Base-by-base conservation (phyloP, 805 yeast genomes). In the Clavispora asparagi region DNA sequence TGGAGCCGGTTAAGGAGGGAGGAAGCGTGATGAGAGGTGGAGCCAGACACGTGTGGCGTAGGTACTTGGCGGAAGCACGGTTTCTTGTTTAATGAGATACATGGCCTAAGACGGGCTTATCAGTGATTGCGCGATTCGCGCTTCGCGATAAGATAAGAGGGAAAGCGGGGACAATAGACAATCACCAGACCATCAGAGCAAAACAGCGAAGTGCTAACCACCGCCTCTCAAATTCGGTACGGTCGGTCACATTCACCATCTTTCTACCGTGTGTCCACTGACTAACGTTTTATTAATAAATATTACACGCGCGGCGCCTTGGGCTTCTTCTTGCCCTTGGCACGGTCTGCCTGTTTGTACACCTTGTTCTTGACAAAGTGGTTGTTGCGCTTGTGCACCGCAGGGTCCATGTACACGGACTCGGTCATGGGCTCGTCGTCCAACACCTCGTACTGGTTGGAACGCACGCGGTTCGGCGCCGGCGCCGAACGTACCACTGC, bases 281-380 rank as follows among this genome's bases (percentile, higher is more conserved):
- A 30, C n/a, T 14, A 39, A 16, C 31, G 31, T 39, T 17, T 39
- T 30, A 27, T 16, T 39, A 25, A 19, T 25, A 16, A 39, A 28
- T 16, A 28, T 27, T 33, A 39, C 32, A 39, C 30, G 19, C 40
- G 40, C 17, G 16, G n/a, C 37, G 13, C 11, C 33, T 30, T 42
- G 45, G 35, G 35, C 41, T 36, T 40, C 28, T n/a, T 41, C 35
- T 40, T 40, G 26, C 41, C 45, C 41, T 49, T 52, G 40, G 42
- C 43, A 23, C 52, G 46, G 52, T 54, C 57, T 36, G 49, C 41
- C 33, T 49, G 42, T 43, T 55, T 55, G 46, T 45, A 48, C 12
- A 49, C 50, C 47, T 53, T 51, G 42, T 53, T 55, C 47, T 56
- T 57, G 47, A 48, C 37, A 47, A 55, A 59, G 44, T 57, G 50